phyloP scores from a whole-genome alignment of 768 basidiomycete genomes.

The Mycena leptocephala region DNA sequence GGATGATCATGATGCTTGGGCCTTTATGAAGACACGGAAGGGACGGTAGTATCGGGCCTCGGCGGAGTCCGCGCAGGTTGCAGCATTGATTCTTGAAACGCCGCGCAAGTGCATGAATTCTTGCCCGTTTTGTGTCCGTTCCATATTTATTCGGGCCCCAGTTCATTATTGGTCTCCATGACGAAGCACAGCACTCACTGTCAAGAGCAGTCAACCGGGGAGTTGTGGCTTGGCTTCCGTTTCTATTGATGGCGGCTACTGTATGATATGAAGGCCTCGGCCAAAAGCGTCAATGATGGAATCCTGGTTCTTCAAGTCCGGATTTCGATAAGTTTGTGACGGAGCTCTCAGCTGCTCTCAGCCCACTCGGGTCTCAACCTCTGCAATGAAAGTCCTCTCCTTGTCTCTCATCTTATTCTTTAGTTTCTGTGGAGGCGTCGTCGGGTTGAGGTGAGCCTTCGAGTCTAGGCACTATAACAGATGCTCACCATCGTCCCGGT shows the following conservation, averaged over 20 bases:
- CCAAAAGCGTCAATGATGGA: background rate
- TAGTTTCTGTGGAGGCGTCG: background rate
- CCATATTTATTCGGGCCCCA: constrained; percentile 2
- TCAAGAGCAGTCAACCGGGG: too few species aligned
- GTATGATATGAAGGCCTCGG: background rate
- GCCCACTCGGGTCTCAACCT: background rate
- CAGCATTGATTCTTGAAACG: background rate
- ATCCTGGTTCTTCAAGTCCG: constrained; percentile 1
- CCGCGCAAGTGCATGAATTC: background rate
- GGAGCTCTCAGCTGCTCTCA: too few species aligned
- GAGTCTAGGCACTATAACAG: background rate
- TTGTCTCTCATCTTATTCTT: background rate
- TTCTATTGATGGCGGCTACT: background rate
- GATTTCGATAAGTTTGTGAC: background rate
- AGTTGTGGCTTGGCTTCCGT: too few species aligned
- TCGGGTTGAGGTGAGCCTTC: background rate
- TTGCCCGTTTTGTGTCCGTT: too few species aligned
- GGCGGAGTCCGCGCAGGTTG: background rate
- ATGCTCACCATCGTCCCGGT: background rate
- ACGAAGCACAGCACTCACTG: constrained; percentile 8
- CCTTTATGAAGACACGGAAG: too few species aligned
- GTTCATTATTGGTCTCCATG: constrained; percentile 9
- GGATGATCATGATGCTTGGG: too few species aligned
- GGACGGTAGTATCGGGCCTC: too few species aligned
- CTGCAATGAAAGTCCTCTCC: background rate